Evolutionary conservation across 352 stramenopile genomes (phyloP), one percentile per base, ranked within the genome.

Genomic region (Phytophthora idaei): DNA sequence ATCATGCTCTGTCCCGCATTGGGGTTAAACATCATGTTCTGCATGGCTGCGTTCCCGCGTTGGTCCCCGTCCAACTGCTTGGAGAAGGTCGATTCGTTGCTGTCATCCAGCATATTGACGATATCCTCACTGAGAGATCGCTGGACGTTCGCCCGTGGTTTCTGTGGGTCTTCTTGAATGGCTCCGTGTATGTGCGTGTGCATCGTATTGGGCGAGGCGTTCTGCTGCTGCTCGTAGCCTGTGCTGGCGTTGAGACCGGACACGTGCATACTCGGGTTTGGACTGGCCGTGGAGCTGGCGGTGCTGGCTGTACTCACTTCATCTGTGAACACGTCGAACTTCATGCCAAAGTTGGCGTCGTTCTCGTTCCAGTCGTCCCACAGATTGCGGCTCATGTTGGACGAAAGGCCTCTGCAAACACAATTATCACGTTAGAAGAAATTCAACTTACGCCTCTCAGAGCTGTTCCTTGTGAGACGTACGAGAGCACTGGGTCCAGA

Each of bases 311-410:
- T 77, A 64, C 59, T 74, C 28, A 67, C 56, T 50, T 85, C 74
- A 27, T 87, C 77, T 12, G 69, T 72, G 32, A 91, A 85, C 76
- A 90, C 88, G 61, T 90, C 82, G 45, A 92, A 85, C 67, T 90
- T 89, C 67, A 85, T 80, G 32, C 71, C 67, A 46, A 93, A 86
- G 57, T 75, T 86, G 29, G 74, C 60, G 52, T 90, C 86, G 61
- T 76, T 84, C 58, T 95, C 87, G 61, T 92, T 95, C 88, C 88
- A 95, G 71, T 95, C 88, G 57, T 94, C 86, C 88, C 88, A 95
- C 21, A 95, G 68, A 64, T 95, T 95, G 42, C 88, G 84, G 44
- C 85, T 93, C 66, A 93, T 71, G 39, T 80, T 90, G n/a, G 83
- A 90, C 52, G 86, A 90, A 6, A 94, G 74, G 3, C 85, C 88